Percentiles rank a stretch among this genome's conserved stretches.
Conservation (phyloP, 768 basidiomycete genomes). For the Calocera cornea region DNA sequence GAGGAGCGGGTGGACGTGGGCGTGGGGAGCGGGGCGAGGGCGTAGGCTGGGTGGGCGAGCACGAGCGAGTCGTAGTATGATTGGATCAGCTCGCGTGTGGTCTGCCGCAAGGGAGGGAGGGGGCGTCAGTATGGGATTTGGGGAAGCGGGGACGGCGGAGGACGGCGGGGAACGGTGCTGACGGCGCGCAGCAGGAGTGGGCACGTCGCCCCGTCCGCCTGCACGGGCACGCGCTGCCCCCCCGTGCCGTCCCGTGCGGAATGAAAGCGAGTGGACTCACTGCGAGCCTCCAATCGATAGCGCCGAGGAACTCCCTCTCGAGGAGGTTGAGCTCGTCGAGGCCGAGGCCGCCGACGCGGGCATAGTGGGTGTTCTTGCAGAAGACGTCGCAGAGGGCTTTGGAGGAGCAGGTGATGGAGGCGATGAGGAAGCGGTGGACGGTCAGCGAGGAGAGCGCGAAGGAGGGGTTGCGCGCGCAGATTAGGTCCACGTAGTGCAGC, state of each 20-base stretch:
- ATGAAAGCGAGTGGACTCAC: conserved; percentile 35
- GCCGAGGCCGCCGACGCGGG: conserved; percentile 90
- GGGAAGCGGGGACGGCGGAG: too few species aligned
- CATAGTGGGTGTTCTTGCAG: conserved; percentile 88
- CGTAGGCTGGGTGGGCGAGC: conserved; percentile 43
- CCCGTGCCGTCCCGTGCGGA: too few species aligned
- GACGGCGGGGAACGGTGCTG: conserved; percentile 7
- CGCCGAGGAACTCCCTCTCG: conserved; percentile 82
- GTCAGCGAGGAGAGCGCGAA: conserved; percentile 94
- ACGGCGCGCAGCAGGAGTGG: not conserved
- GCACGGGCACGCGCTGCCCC: too few species aligned
- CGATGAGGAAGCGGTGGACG: conserved; percentile 93
- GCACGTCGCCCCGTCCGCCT: too few species aligned
- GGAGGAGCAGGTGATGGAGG: conserved; percentile 79
- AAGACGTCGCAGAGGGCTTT: conserved; percentile 94
- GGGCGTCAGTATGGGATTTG: not conserved
- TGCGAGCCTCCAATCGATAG: conserved; percentile 89
- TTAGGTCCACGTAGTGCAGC: conserved; percentile 85
- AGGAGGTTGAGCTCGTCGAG: conserved; percentile 83
- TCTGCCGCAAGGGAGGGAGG: conserved; percentile 35
- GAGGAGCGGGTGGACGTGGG: not conserved
- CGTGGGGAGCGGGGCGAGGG: not conserved
- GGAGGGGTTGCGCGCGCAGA: conserved; percentile 69
- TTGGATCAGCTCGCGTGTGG: conserved; percentile 78
- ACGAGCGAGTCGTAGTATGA: conserved; percentile 91